Evolutionary conservation across 1,139 yeast genomes (phyloP), one percentile per base, ranked within the genome.

Genomic region (Groenewaldozyma auringiensis): DNA sequence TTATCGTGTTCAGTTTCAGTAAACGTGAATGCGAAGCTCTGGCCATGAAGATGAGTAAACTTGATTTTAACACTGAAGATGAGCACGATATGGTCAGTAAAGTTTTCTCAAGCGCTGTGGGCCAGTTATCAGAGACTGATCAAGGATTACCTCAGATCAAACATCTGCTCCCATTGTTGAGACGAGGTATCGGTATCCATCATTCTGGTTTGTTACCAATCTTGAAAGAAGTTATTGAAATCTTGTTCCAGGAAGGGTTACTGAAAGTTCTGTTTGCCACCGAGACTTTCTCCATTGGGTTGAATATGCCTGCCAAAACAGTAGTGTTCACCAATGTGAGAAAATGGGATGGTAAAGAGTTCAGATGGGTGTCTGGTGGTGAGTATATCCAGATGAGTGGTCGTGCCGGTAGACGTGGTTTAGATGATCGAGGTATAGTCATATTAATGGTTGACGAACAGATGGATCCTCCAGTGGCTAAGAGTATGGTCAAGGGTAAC

Each of bases 341-440:
- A 63, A 94, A 94, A 64, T 92, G 96, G 95, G 99, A 94, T 66
- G 98, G 98, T 58, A 81, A 78, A 51, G 94, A 92, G 21, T 88
- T 89, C 71, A 80, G 99, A 67, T 92, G 97, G 97, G 96, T 94
- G 36, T 86, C 96, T 47, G 97, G 97, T 49, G 99, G 98, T 70
- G 99, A 94, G 68, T 94, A 92, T 66, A 94, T 92, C 58, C 99
- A 94, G 69, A 92, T 92, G 99, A 86, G 96, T 37, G 99, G 99
- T 53, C 82, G 99, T 69, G 99, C 99, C 16, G 99, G 99, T 59
- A 89, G 99, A 74, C 85, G 99, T 75, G 98, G 99, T 59, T 76
- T 94, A 54, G 99, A 94, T 74, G 96, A 92, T 63, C 82, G 97
- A 62, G 99, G 99, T 69, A 89, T 92, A 64, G 98, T 94, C 46